phyloP scores from a whole-genome alignment of 1,139 yeast genomes.

The Nakaseomyces bracarensis region DNA sequence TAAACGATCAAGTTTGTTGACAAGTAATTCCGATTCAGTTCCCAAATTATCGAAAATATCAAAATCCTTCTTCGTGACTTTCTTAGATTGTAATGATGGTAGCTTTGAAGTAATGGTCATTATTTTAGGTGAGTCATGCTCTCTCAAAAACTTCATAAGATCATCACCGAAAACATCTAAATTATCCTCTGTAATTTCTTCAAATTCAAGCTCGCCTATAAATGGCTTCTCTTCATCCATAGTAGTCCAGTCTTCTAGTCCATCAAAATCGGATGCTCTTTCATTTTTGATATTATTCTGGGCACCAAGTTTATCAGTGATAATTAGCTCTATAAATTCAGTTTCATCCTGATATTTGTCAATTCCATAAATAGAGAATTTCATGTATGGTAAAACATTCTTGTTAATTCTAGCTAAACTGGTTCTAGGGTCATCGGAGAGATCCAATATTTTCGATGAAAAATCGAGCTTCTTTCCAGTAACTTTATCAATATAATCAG shows the following conservation, averaged over 20 bases:
- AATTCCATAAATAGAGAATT: constrained; percentile 59
- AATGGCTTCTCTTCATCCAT: constrained; percentile 10
- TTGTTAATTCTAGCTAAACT: constrained; percentile 33
- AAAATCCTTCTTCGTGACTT: constrained; percentile 8
- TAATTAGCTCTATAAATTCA: constrained; percentile 44
- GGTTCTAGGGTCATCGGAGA: constrained; percentile 32
- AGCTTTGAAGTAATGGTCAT: constrained; percentile 13
- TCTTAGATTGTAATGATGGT: constrained; percentile 7
- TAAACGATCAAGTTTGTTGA: constrained; percentile 21
- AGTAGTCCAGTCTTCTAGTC: constrained; percentile 5
- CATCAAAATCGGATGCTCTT: constrained; percentile 6
- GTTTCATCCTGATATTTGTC: constrained; percentile 58
- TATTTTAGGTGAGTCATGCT: constrained; percentile 3
- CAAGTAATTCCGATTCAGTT: constrained; percentile 22
- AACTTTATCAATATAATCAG: constrained; percentile 61
- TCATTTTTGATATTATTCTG: constrained; percentile 9
- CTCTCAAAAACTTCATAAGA: constrained; percentile 17
- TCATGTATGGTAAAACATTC: constrained; percentile 47
- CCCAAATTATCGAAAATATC: constrained; percentile 17
- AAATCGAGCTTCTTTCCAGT: constrained; percentile 66
- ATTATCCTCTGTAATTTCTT: constrained; percentile 28
- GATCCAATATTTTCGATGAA: constrained; percentile 47
- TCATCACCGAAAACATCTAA: constrained; percentile 29
- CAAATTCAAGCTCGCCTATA: constrained; percentile 31
- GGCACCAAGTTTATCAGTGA: constrained; percentile 15